A percentile compares a stretch with the other conserved stretches of the same genome.
phyloP scores from a whole-genome alignment of 352 stramenopile genomes.

The Globisporangium rhizosaccharum region DNA sequence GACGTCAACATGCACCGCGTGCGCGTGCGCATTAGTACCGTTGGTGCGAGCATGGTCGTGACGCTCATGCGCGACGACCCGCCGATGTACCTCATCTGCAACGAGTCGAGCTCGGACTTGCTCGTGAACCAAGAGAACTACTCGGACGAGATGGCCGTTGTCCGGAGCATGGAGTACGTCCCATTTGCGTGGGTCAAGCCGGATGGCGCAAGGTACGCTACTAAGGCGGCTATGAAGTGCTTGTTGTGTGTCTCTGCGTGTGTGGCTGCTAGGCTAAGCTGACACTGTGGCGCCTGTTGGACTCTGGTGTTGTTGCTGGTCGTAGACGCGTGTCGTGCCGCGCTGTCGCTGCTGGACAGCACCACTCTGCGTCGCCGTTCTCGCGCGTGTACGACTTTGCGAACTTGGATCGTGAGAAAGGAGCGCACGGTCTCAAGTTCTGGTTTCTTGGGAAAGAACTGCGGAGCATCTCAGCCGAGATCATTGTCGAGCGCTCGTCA shows the following conservation, averaged over 20 bases:
- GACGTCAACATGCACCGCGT: slow-evolving; percentile 53
- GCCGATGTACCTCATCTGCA: slow-evolving; percentile 83
- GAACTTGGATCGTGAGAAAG: slow-evolving; percentile 72
- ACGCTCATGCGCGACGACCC: slow-evolving; percentile 72
- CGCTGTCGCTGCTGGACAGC: slow-evolving; percentile 39
- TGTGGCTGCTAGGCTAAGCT: neutral
- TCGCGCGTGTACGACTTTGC: slow-evolving; percentile 83
- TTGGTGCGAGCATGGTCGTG: slow-evolving; percentile 77
- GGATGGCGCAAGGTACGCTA: slow-evolving; percentile 57
- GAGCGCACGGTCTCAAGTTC: slow-evolving; percentile 64
- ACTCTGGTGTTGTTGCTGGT: slow-evolving; percentile 4
- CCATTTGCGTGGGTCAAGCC: slow-evolving; percentile 81
- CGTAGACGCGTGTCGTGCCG: slow-evolving; percentile 64
- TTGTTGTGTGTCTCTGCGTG: neutral
- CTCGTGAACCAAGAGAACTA: slow-evolving; percentile 65
- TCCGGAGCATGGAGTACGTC: slow-evolving; percentile 66
- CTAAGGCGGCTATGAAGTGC: neutral
- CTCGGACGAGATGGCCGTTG: slow-evolving; percentile 54
- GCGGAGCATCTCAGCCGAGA: slow-evolving; percentile 62
- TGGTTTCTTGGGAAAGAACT: slow-evolving; percentile 68
- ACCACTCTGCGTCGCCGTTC: slow-evolving; percentile 46
- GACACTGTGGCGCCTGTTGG: neutral
- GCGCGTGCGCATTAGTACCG: slow-evolving; percentile 68
- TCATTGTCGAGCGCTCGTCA: slow-evolving; percentile 73
- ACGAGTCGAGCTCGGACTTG: slow-evolving; percentile 72